Conservation (phyloP, 306 rosid species). For the Neltuma alba region DNA sequence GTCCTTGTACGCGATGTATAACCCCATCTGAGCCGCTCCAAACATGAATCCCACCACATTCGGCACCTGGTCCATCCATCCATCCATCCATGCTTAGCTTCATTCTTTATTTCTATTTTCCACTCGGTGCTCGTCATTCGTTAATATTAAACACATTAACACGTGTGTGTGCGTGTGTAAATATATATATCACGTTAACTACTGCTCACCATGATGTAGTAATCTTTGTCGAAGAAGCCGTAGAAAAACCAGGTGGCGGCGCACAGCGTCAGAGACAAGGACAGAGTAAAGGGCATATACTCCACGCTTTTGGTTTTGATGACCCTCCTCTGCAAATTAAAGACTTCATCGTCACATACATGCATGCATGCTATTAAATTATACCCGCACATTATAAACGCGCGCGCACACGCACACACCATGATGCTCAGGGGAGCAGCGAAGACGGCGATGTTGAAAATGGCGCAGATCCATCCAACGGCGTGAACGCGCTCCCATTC, state of each 20-base stretch:
- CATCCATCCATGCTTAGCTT: no score
- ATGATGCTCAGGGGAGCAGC: slow-evolving; percentile 77
- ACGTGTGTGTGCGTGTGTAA: no score
- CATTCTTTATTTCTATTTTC: no score
- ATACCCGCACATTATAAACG: no score
- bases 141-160: no score
- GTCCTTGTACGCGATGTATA: slow-evolving; percentile 56
- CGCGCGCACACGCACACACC: no score
- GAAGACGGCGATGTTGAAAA: slow-evolving; percentile 67
- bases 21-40: slow-evolving; percentile 58
- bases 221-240: slow-evolving; percentile 58
- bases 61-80: slow-evolving; percentile 57
- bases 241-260: slow-evolving; percentile 76
- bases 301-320: slow-evolving; percentile 68
- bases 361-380: no score
- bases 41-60: slow-evolving; percentile 67
- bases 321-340: slow-evolving; percentile 63
- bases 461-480: slow-evolving; percentile 65
- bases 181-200: no score
- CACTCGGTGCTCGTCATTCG: no score
- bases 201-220: slow-evolving; percentile 63
- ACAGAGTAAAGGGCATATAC: slow-evolving; percentile 69
- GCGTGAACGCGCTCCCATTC: slow-evolving; percentile 34
- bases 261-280: slow-evolving; percentile 59
- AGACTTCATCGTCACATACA: no score